A percentile compares a stretch with the other conserved stretches of the same genome.
phyloP scores from a whole-genome alignment of 768 basidiomycete genomes.

The Lactifluus piperatus region DNA sequence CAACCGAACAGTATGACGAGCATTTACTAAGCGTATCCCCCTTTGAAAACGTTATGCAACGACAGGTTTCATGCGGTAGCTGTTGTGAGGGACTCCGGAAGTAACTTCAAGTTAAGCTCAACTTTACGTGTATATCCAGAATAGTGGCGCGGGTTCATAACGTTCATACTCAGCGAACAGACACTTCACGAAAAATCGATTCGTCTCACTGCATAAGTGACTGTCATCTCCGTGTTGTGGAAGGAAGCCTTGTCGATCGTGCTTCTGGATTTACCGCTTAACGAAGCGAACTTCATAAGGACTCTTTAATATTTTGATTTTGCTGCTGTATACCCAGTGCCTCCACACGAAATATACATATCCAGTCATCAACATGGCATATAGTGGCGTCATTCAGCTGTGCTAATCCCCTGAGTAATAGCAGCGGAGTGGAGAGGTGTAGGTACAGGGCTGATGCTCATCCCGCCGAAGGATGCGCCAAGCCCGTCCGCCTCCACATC shows the following conservation, averaged over 20 bases:
- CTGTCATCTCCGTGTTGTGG: too few relatives aligned
- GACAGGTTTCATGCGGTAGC: background rate
- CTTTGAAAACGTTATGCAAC: background rate
- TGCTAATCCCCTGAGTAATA: constrained; percentile 4
- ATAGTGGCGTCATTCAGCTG: background rate
- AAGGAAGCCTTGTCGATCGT: background rate
- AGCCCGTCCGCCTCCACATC: constrained; percentile 40
- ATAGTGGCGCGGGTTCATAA: background rate
- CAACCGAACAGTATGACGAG: background rate
- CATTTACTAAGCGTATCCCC: background rate
- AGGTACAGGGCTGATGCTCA: constrained; percentile 69
- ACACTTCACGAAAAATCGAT: too few relatives aligned
- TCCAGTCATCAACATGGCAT: background rate
- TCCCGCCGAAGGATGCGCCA: constrained; percentile 61
- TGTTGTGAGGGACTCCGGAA: too few relatives aligned
- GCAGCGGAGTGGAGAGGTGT: background rate
- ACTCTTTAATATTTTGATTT: too few relatives aligned
- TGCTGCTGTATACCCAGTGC: background rate
- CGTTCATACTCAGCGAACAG: background rate
- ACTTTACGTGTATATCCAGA: too few relatives aligned
- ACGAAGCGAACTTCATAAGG: too few relatives aligned
- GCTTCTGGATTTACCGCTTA: background rate
- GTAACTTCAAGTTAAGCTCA: too few relatives aligned
- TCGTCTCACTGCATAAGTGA: too few relatives aligned
- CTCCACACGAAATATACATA: background rate